These are phyloP conservation scores for Candida adriatica DNA, from an alignment of 805 yeast genomes.

Conservation along the genomic window DNA sequence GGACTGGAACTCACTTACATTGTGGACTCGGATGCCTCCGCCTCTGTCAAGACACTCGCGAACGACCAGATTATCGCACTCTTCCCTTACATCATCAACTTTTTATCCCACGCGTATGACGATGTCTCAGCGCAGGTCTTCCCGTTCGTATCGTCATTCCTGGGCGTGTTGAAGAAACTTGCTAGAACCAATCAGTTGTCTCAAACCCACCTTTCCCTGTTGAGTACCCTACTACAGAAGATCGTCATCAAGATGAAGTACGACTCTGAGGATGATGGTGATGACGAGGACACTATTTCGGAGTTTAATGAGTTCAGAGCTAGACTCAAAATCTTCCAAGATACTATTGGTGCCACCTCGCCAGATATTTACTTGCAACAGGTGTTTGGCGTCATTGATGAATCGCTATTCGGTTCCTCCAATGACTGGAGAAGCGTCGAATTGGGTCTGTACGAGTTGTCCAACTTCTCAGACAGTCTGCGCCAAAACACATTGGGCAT, in stretches of 20 bases:
- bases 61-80: conserved; percentile 48
- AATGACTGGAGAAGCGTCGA: conserved; percentile 78
- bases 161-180: conserved; percentile 60
- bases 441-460: conserved; percentile 77
- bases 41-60: conserved; percentile 32
- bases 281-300: conserved; percentile 65
- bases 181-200: conserved; percentile 32
- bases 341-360: conserved; percentile 59
- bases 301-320: conserved; percentile 76
- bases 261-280: conserved; percentile 70
- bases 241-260: conserved; percentile 73
- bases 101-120: conserved; percentile 77
- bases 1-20: conserved; percentile 72
- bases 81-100: conserved; percentile 66
- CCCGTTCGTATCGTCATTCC: conserved; percentile 69
- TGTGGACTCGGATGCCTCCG: conserved; percentile 45
- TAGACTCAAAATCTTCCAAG: conserved; percentile 74
- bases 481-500: conserved; percentile 70
- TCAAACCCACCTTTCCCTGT: conserved; percentile 39
- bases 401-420: conserved; percentile 31
- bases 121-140: conserved; percentile 82
- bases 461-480: conserved; percentile 71
- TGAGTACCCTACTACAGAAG: conserved; percentile 59
- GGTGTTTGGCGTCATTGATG: conserved; percentile 52
- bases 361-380: conserved; percentile 57